Percentiles rank a stretch among this genome's conserved stretches.
phyloP scores from a whole-genome alignment of 352 stramenopile genomes.

The Globisporangium acanthophoron region DNA sequence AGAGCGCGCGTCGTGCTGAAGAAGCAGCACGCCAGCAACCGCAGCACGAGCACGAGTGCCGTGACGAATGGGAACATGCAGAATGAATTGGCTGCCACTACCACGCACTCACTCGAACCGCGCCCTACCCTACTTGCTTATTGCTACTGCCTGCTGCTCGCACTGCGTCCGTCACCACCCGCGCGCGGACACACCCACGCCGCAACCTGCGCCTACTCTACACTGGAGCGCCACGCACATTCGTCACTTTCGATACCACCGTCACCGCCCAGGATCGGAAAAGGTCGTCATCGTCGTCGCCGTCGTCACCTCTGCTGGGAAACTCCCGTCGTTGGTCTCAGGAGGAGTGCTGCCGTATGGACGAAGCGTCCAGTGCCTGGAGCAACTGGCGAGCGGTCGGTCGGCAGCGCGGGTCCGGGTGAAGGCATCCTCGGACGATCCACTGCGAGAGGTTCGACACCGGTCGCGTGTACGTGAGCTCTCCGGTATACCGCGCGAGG shows the following conservation, averaged over 20 bases:
- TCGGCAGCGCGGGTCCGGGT: constrained; percentile 56
- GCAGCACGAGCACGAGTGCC: neutral
- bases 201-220: constrained; percentile 1
- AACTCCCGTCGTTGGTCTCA: neutral
- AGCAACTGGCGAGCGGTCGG: constrained; percentile 57
- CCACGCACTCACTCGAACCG: constrained; percentile 1
- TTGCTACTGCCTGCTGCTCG: neutral
- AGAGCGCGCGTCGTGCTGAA: too few species aligned
- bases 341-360: constrained; percentile 11
- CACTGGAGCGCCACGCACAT: neutral
- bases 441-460: constrained; percentile 55
- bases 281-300: neutral
- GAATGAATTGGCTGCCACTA: constrained; percentile 4
- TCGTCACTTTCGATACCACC: neutral
- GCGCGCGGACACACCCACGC: neutral
- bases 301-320: neutral
- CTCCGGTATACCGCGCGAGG: constrained; percentile 24
- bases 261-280: neutral
- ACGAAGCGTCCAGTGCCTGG: constrained; percentile 39
- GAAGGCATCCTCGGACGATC: constrained; percentile 67
- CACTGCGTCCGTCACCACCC: neutral
- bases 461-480: constrained; percentile 25
- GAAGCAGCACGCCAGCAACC: neutral
- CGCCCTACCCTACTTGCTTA: constrained; percentile 2
- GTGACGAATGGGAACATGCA: neutral